phyloP scores from a whole-genome alignment of 1,139 yeast genomes.

The Kodamaea derodonti region DNA sequence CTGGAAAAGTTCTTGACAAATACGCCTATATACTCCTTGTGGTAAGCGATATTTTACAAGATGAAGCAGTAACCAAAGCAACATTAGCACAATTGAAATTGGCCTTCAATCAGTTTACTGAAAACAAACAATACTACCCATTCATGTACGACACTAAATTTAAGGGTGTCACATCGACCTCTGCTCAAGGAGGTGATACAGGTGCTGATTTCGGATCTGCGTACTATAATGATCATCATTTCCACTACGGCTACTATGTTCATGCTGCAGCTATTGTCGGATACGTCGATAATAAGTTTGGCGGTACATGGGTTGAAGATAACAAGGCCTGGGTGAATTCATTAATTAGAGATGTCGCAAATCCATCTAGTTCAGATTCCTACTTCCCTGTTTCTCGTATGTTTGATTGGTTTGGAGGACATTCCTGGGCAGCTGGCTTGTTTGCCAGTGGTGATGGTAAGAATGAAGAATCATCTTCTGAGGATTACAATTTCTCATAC shows the following conservation, averaged over 20 bases:
- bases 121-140: constrained; percentile 53
- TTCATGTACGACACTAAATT: constrained; percentile 65
- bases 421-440: constrained; percentile 82
- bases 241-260: constrained; percentile 75
- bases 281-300: constrained; percentile 52
- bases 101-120: constrained; percentile 48
- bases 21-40: constrained; percentile 69
- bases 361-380: constrained; percentile 57
- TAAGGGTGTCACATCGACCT: constrained; percentile 67
- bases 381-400: constrained; percentile 73
- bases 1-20: constrained; percentile 74
- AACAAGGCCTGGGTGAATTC: constrained; percentile 65
- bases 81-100: constrained; percentile 48
- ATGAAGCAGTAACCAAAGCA: constrained; percentile 44
- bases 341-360: constrained; percentile 72
- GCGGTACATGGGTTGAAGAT: constrained; percentile 64
- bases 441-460: constrained; percentile 70
- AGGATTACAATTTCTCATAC: constrained; percentile 76
- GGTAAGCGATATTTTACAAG: constrained; percentile 55
- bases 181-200: constrained; percentile 46
- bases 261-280: constrained; percentile 80
- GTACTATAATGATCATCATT: constrained; percentile 74
- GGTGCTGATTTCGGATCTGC: constrained; percentile 52
- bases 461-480: constrained; percentile 77
- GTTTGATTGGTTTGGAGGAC: constrained; percentile 82